These are phyloP conservation scores for Xylaria sp. DNA, from an alignment of 2,329 filamentous ascomycete genomes.

Conservation along the genomic window DNA sequence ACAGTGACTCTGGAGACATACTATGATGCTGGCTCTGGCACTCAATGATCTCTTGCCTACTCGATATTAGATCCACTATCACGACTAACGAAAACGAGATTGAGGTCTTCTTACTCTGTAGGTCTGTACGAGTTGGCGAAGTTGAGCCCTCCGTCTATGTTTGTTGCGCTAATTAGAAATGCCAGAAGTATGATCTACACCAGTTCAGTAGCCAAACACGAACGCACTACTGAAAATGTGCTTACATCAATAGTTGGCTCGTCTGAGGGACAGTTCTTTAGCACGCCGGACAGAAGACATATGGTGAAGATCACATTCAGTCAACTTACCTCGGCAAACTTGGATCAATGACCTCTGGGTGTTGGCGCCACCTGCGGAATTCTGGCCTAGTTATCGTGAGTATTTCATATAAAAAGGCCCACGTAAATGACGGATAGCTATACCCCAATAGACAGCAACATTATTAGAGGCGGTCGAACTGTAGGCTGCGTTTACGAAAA, in stretches of 20 bases:
- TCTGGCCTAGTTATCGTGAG: constrained; percentile 59
- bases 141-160: constrained; percentile 61
- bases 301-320: constrained; percentile 54
- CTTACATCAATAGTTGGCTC: constrained; percentile 56
- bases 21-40: constrained; percentile 70
- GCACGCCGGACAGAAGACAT: neutral
- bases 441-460: constrained; percentile 74
- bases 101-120: constrained; percentile 66
- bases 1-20: neutral
- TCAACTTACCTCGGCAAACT: constrained; percentile 59
- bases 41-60: constrained; percentile 59
- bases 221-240: neutral
- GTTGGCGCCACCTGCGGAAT: constrained; percentile 56
- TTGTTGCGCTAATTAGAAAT: constrained; percentile 68
- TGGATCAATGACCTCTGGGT: constrained; percentile 33
- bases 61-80: neutral
- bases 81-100: neutral
- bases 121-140: constrained; percentile 71
- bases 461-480: constrained; percentile 55
- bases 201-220: neutral
- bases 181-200: constrained; percentile 70
- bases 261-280: constrained; percentile 47
- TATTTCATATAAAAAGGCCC: constrained; percentile 10
- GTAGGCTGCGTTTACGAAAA: constrained; percentile 18
- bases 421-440: constrained; percentile 31